phyloP scores from a whole-genome alignment of 441 rosid genomes.

The Rhodomyrtus psidioides region DNA sequence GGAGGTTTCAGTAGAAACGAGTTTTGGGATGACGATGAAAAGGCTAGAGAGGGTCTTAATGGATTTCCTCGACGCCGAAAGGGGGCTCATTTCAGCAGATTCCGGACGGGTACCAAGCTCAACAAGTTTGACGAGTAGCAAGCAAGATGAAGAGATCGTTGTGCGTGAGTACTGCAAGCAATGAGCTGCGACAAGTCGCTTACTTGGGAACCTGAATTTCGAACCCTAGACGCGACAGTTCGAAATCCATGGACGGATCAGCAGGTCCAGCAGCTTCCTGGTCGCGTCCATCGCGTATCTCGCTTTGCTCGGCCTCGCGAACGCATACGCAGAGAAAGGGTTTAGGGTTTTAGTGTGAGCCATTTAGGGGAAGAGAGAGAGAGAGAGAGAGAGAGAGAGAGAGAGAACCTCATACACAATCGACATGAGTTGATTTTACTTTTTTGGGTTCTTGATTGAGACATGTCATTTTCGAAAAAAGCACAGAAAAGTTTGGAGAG shows the following conservation, averaged over 20 bases:
- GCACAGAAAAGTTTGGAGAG: no score
- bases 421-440: no score
- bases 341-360: neutral
- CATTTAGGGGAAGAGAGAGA: neutral
- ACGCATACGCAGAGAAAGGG: neutral
- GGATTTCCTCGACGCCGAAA: constrained; percentile 20
- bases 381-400: neutral
- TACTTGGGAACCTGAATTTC: neutral
- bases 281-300: neutral
- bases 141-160: neutral
- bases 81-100: neutral
- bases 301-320: neutral
- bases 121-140: neutral
- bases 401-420: neutral
- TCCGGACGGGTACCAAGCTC: neutral
- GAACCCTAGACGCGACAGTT: neutral
- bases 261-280: neutral
- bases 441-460: no score
- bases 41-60: constrained; percentile 12
- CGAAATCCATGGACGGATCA: neutral
- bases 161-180: neutral
- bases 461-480: no score
- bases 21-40: neutral
- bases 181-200: neutral
- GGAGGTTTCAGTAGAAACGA: constrained; percentile 9